Evolutionary conservation across 768 basidiomycete genomes (phyloP), one percentile per base, ranked within the genome.

Genomic region (Filobasidium floriforme): DNA sequence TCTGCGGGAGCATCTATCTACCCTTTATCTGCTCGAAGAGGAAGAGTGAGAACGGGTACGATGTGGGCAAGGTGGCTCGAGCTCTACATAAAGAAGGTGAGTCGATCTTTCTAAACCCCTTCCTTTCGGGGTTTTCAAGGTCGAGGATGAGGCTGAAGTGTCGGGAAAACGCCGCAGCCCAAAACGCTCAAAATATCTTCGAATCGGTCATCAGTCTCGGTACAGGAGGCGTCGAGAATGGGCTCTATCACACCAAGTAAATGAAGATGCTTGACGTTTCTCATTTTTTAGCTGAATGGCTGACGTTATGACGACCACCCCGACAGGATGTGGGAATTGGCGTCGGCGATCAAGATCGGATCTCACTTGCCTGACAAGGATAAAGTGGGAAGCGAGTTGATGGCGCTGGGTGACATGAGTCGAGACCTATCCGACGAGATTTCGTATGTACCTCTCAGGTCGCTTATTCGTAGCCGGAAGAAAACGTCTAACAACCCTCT

Each of bases 161-260:
- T n/a, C n/a, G n/a, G n/a, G 26, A 28, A 32, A 15, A 9, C n/a
- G 14, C 3, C 5, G 43, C 52, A 65, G 67, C 43, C 37, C 46
- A 59, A 41, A 59, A 65, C 10, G 67, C 67, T 18, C 26, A 49
- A 43, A 55, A 61, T 19, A 65, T 68, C 32, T 68, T 68, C 54
- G 63, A 68, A 14, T 63, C 61, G 32, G 63, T 68, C 29, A 15
- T 59, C 43, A 61, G 51, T 49, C 60, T 68, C 22, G 67, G 67
- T 55, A 63, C 59, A 14, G 67, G 67, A 5, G 67, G 67, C 18
- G 57, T 57, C 9, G 67, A 68, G 26, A 63, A 63, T 19, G 67
- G 67, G 3, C 40, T 68, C n/a, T 60, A 68, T 41, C 63, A 68
- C 49, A 68, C 67, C 22, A 63, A 63, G 67, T 68, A 18, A 65